Evolutionary conservation across 1,284 basidiomycete species (phyloP).

Genomic region (Polyporus tsugae): DNA sequence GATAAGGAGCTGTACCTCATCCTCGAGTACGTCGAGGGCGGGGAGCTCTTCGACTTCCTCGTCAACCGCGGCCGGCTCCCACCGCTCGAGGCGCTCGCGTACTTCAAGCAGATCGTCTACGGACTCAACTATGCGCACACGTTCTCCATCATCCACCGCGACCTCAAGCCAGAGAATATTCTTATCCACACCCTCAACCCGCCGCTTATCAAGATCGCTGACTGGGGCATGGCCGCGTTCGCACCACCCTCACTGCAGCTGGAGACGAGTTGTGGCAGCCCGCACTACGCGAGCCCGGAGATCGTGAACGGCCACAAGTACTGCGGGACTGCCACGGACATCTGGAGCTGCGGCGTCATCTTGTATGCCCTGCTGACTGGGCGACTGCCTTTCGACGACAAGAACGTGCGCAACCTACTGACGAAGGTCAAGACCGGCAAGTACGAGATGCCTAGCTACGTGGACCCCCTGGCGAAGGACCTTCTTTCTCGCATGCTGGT

Average conservation of each 20-base stretch:
- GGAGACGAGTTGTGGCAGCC: constrained; percentile 96
- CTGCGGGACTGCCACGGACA: constrained; percentile 92
- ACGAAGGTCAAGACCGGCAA: constrained; percentile 92
- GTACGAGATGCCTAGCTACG: constrained; percentile 81
- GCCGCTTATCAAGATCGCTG: constrained; percentile 95
- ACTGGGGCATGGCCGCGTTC: constrained; percentile 99
- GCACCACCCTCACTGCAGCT: constrained; percentile 83
- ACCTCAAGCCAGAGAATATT: constrained; percentile 98
- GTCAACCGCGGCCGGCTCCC: constrained; percentile 89
- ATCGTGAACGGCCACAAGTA: constrained; percentile 97
- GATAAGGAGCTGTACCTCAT: constrained; percentile 93
- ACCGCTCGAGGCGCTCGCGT: constrained; percentile 86
- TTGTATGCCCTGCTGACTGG: constrained; percentile 90
- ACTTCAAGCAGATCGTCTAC: constrained; percentile 97
- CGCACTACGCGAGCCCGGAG: constrained; percentile 98
- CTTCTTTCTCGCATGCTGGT: constrained; percentile 87
- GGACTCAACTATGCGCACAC: constrained; percentile 98
- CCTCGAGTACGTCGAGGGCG: constrained; percentile 97
- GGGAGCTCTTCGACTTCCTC: constrained; percentile 98
- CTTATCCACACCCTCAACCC: constrained; percentile 86
- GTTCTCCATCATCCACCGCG: constrained; percentile 99
- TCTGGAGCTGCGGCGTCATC: constrained; percentile 95
- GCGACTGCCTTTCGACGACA: constrained; percentile 89
- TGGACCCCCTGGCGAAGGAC: constrained; percentile 80
- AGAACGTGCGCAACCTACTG: constrained; percentile 83